Conservation (phyloP, 805 yeast genomes). For the Cyberlindnera americana region DNA sequence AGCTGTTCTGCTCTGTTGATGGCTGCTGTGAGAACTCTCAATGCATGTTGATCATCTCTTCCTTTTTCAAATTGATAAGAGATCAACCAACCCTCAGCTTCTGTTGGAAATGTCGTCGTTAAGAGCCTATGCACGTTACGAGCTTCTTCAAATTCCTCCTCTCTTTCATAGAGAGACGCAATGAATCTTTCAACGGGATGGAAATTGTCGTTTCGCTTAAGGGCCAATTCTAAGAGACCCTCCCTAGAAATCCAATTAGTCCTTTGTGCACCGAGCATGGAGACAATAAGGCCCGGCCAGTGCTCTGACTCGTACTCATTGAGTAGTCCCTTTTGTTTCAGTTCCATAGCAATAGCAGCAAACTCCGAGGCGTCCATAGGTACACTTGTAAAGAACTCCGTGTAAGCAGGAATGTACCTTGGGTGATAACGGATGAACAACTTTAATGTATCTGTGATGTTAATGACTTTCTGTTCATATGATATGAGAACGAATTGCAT, state of each 20-base stretch:
- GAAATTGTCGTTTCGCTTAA: conserved; percentile 28
- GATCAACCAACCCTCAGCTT: conserved; percentile 47
- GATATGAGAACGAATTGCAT: conserved; percentile 6
- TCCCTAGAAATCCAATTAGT: background rate
- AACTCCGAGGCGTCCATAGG: no score
- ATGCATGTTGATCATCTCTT: conserved; percentile 27
- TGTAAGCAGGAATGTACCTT: conserved; percentile 8
- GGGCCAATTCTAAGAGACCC: conserved; percentile 6
- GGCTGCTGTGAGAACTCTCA: conserved; percentile 33
- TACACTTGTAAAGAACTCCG: no score
- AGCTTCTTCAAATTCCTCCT: conserved; percentile 31
- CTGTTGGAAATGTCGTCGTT: conserved; percentile 30
- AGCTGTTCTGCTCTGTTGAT: conserved; percentile 27
- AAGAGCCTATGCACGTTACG: conserved; percentile 13
- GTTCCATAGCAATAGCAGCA: no score
- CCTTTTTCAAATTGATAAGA: conserved; percentile 38
- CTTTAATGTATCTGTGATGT: background rate
- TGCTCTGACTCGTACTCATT: conserved; percentile 22
- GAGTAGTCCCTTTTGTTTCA: conserved; percentile 4
- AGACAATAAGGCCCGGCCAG: conserved; percentile 34
- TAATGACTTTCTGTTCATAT: no score
- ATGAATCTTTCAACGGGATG: conserved; percentile 44
- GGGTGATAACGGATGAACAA: conserved; percentile 16
- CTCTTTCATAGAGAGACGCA: conserved; percentile 33
- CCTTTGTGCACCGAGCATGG: conserved; percentile 23